Evolutionary conservation across 2,329 filamentous ascomycete genomes (phyloP), one percentile per base, ranked within the genome.

Genomic region (Ambrosiella xylebori): DNA sequence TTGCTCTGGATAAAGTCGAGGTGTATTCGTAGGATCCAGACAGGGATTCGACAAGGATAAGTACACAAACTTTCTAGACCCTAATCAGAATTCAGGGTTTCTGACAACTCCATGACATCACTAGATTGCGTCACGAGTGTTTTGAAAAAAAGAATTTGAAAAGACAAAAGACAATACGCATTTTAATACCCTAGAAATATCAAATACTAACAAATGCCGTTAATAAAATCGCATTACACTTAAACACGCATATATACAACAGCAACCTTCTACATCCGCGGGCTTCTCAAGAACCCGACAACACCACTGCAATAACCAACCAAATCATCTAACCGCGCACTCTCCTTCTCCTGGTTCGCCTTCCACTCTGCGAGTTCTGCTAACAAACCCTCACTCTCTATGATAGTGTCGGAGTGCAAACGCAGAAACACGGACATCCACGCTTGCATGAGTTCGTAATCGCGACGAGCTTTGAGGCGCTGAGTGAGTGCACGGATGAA

Each of bases 371-470:
- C 69, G 61, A 96, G 70, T 52, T 79, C 80, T 1, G 70, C 72
- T 51, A 81, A 74, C 12, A 91, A 68, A 37, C 68, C 65, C 62
- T 73, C 71, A 68, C 65, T 78, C 66, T 71, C 75, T 71, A 73
- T 73, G 47, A 79, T 70, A 41, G 76, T 62, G 63, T 81, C 78
- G 62, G 78, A 79, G 69, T 97, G 91, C 45, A 95, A 73, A 53
- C 84, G 80, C 60, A 98, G 68, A 66, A 97, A 95, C 1, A 97
- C 91, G 1, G 85, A 84, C 89, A 98, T 97, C 91, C 93, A 98
- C 0, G 89, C 88, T 70, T 97, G 90, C 13, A 88, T 86, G 44
- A 98, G 76, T 71, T 98, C 93, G 69, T 95, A 98, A 69, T 97
- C 93, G 53, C 79, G 80, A 62, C 84, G 81, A 55, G 80, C 74